phyloP scores from a whole-genome alignment of 139 green algal species.

The Picochlorum sp. region DNA sequence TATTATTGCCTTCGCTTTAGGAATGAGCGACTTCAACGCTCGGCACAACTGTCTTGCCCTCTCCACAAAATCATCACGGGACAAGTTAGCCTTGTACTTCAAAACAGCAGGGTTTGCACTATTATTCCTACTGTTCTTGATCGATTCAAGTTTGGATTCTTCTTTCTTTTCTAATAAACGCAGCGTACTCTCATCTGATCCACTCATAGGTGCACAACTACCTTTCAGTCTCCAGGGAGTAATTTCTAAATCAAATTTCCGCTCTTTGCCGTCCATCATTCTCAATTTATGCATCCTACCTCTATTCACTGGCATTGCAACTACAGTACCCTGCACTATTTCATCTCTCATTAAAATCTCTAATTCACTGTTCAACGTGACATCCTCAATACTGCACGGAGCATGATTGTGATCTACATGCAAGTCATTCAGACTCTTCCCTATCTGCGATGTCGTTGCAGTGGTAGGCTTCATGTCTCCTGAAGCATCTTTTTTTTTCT shows the following conservation, averaged over 20 bases:
- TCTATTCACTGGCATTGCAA: neutral
- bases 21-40: neutral
- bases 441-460: neutral
- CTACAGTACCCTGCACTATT: neutral
- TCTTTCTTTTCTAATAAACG: neutral
- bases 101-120: neutral
- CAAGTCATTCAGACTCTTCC: too few species aligned
- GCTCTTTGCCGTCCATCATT: neutral
- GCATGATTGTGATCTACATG: too few species aligned
- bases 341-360: neutral
- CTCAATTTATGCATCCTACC: neutral
- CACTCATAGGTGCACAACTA: neutral
- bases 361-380: neutral
- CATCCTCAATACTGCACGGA: neutral
- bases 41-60: neutral
- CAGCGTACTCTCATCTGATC: neutral
- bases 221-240: constrained; percentile 4
- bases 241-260: neutral
- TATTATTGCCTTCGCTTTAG: neutral
- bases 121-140: constrained; percentile 7
- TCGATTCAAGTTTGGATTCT: neutral
- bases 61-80: constrained; percentile 10
- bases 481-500: neutral
- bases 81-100: constrained; percentile 10
- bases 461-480: neutral